Percentiles rank a stretch among this genome's conserved stretches.
phyloP scores from a whole-genome alignment of 331 rosid genomes.

The Telfairia occidentalis region DNA sequence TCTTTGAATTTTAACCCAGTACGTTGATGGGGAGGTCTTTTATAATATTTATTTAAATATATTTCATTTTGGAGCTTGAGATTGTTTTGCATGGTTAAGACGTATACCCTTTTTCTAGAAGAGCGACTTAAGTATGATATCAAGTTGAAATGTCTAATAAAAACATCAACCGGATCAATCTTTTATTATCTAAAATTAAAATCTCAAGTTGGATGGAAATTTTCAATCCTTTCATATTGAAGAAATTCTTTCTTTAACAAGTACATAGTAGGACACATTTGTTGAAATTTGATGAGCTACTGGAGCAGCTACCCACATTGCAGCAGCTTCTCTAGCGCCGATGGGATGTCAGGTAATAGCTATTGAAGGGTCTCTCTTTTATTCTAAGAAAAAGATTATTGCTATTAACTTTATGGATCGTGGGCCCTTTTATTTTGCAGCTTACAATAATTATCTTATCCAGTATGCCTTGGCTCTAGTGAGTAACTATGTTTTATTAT shows the following conservation, averaged over 20 bases:
- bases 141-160: constrained; percentile 12
- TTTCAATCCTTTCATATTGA: neutral
- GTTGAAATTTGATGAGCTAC: constrained; percentile 6
- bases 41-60: neutral
- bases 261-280: constrained; percentile 13
- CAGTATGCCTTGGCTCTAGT: constrained; percentile 17
- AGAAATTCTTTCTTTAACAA: constrained; percentile 1
- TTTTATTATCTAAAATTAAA: neutral
- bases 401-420: neutral
- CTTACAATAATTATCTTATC: constrained; percentile 13
- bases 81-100: constrained; percentile 14
- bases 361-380: neutral
- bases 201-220: neutral
- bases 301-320: constrained; percentile 16
- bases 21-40: neutral
- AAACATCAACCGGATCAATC: constrained; percentile 2
- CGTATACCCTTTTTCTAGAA: constrained; percentile 14
- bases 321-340: constrained; percentile 17
- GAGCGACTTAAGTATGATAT: constrained; percentile 15
- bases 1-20: constrained; percentile 1
- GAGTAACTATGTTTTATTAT: neutral
- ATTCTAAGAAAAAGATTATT: neutral
- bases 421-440: neutral
- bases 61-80: constrained; percentile 7
- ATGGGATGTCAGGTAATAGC: constrained; percentile 14